These are phyloP conservation scores for Fagopyrum tataricum DNA, from an alignment of 148 eudicot genomes.

Conservation along the genomic window DNA sequence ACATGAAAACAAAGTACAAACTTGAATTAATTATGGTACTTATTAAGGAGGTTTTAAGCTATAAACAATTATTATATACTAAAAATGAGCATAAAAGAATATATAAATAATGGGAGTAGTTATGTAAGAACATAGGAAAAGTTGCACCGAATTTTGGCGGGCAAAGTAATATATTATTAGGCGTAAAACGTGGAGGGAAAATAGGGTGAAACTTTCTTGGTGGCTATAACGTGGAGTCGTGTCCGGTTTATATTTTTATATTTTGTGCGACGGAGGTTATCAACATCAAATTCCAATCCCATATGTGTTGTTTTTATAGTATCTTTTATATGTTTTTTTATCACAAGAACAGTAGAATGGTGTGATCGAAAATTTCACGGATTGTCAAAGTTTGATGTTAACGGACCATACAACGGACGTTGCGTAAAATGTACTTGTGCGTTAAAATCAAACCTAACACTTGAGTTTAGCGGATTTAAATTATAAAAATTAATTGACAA, in stretches of 20 bases:
- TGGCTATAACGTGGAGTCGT: background rate
- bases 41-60: too few relatives aligned
- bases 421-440: too few relatives aligned
- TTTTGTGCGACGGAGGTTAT: background rate
- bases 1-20: background rate
- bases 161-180: background rate
- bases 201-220: background rate
- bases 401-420: too few relatives aligned
- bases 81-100: background rate
- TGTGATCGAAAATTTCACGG: too few relatives aligned
- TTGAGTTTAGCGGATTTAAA: too few relatives aligned
- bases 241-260: background rate
- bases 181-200: constrained; percentile 3
- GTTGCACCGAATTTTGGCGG: background rate
- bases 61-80: background rate
- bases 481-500: too few relatives aligned
- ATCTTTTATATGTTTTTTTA: too few relatives aligned
- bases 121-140: background rate
- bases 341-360: too few relatives aligned
- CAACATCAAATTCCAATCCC: too few relatives aligned
- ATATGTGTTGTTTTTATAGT: too few relatives aligned
- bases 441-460: too few relatives aligned
- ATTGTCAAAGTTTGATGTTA: too few relatives aligned
- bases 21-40: background rate
- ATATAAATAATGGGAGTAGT: background rate